phyloP scores from a whole-genome alignment of 1,284 basidiomycete species.

The Phylloporus gajari region DNA sequence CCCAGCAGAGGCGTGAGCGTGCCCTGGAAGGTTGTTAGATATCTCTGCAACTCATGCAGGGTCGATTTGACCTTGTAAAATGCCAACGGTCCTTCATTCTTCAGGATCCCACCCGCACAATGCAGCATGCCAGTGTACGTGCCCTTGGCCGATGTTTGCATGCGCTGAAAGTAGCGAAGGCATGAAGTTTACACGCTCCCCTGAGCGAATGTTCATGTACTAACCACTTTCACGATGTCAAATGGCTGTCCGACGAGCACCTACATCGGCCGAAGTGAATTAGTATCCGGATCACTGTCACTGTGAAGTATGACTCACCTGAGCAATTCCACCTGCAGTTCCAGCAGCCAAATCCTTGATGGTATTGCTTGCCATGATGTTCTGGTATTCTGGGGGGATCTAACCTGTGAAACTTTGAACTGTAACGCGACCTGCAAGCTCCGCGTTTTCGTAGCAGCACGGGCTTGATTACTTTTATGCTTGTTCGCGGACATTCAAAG shows the following conservation, averaged over 20 bases:
- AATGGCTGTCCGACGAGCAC: constrained; percentile 95
- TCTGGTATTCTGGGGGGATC: constrained; percentile 17
- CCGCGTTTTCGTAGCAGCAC: constrained; percentile 6
- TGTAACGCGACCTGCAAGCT: constrained; percentile 7
- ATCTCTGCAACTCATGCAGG: neutral
- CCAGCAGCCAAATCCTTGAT: constrained; percentile 87
- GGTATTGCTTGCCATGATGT: constrained; percentile 57
- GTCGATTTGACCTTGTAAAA: constrained; percentile 87
- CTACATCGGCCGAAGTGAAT: constrained; percentile 49
- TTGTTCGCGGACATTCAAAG: constrained; percentile 34
- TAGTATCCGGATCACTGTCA: constrained; percentile 2
- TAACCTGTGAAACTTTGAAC: neutral
- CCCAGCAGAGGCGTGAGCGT: constrained; percentile 93
- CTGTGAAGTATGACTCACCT: constrained; percentile 60
- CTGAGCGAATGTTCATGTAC: constrained; percentile 44
- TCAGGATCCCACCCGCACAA: constrained; percentile 88
- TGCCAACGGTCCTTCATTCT: constrained; percentile 90
- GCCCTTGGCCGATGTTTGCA: constrained; percentile 94
- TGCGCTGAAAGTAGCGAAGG: constrained; percentile 57
- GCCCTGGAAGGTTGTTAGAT: constrained; percentile 64
- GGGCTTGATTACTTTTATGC: neutral
- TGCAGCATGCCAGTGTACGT: constrained; percentile 90
- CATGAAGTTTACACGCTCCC: constrained; percentile 3
- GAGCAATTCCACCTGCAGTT: constrained; percentile 88
- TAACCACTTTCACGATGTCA: constrained; percentile 95